phyloP scores from a whole-genome alignment of 2,329 filamentous ascomycete genomes.

The Neonectria neomacrospora region DNA sequence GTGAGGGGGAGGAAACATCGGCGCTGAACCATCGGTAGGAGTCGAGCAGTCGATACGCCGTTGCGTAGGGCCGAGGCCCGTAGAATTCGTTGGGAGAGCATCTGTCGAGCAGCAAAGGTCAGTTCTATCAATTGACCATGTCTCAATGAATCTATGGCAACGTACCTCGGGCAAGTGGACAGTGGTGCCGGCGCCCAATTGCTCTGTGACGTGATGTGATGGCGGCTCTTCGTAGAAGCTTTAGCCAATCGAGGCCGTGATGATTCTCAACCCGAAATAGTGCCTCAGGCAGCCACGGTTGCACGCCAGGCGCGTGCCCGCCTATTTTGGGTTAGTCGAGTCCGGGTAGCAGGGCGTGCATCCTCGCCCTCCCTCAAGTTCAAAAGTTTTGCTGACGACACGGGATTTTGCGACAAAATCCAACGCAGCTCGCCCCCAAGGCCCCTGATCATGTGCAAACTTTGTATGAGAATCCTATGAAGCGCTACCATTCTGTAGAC shows the following conservation, averaged over 20 bases:
- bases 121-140: constrained; percentile 31
- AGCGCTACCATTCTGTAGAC: constrained; percentile 63
- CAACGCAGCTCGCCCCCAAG: constrained; percentile 58
- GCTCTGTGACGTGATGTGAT: constrained; percentile 48
- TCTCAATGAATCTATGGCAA: background rate
- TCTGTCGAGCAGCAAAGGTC: constrained; percentile 54
- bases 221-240: constrained; percentile 44
- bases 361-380: constrained; percentile 47
- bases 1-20: constrained; percentile 66
- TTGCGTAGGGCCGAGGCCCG: constrained; percentile 60
- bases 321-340: constrained; percentile 44
- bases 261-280: constrained; percentile 39
- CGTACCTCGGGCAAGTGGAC: constrained; percentile 50
- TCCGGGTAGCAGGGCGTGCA: constrained; percentile 38
- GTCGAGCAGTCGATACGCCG: constrained; percentile 58
- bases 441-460: constrained; percentile 66
- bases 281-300: constrained; percentile 50
- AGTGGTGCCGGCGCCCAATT: constrained; percentile 50
- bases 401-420: constrained; percentile 55
- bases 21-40: constrained; percentile 65
- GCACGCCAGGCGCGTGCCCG: constrained; percentile 38
- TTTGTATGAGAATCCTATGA: constrained; percentile 58
- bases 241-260: constrained; percentile 48
- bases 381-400: constrained; percentile 64
- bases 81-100: constrained; percentile 70